Percentiles rank a stretch among this genome's conserved stretches.
phyloP scores from a whole-genome alignment of 176 grass and related monocot genomes.

The Phyllostachys edulis region DNA sequence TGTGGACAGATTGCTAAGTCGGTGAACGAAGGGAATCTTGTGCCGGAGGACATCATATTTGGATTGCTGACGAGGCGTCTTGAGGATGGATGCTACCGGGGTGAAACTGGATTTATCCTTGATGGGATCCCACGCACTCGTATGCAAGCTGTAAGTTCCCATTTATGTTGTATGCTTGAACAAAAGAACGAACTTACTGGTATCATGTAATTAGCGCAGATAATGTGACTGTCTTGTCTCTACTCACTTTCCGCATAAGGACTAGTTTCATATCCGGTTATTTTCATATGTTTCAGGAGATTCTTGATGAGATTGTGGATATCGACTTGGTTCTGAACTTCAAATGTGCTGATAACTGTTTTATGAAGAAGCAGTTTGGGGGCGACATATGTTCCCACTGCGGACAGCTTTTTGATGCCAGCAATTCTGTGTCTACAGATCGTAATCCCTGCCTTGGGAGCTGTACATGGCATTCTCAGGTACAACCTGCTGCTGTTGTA shows the following conservation, averaged over 20 bases:
- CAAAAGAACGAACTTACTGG: not conserved
- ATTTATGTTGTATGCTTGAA: not conserved
- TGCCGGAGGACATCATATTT: constrained; percentile 90
- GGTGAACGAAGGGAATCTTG: constrained; percentile 77
- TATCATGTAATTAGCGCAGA: not conserved
- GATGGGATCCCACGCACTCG: constrained; percentile 80
- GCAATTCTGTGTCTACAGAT: constrained; percentile 40
- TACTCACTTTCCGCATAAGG: not conserved
- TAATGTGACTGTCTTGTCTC: not conserved
- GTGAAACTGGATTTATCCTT: constrained; percentile 94
- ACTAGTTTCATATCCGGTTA: constrained; percentile 1
- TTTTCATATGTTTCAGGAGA: constrained; percentile 58
- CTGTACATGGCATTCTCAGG: constrained; percentile 41
- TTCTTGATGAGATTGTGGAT: constrained; percentile 88
- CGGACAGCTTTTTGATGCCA: constrained; percentile 62
- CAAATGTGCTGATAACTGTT: constrained; percentile 74
- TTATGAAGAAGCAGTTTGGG: constrained; percentile 66
- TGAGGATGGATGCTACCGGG: constrained; percentile 81
- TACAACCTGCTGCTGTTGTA: constrained; percentile 39
- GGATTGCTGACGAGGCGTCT: constrained; percentile 85
- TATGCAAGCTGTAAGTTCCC: constrained; percentile 75
- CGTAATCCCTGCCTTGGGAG: constrained; percentile 51
- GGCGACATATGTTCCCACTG: constrained; percentile 72
- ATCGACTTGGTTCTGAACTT: constrained; percentile 94
- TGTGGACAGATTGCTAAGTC: constrained; percentile 71